Evolutionary conservation across 495 filamentous ascomycete genomes (phyloP).

Genomic region (Penicillium tannophilum): DNA sequence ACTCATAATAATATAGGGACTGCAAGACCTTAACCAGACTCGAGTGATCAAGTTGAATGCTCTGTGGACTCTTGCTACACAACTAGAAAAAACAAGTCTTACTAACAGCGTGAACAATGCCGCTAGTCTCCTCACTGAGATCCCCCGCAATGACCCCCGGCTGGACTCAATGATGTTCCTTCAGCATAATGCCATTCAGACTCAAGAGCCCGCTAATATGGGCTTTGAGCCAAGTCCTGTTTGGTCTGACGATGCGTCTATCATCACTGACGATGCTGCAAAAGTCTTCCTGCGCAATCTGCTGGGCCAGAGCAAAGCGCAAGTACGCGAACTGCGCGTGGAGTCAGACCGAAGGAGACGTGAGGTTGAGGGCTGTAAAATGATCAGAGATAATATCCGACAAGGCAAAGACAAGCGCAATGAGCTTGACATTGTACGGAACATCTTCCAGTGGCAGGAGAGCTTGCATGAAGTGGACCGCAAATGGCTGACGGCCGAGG

Average conservation of each 20-base stretch:
- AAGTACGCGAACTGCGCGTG: conserved; percentile 73
- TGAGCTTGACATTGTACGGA: conserved; percentile 75
- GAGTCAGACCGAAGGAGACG: conserved; percentile 81
- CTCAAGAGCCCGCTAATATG: conserved; percentile 81
- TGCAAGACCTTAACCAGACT: conserved; percentile 91
- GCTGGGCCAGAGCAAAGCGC: conserved; percentile 83
- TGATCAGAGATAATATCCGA: conserved; percentile 69
- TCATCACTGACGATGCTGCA: conserved; percentile 79
- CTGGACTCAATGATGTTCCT: conserved; percentile 98
- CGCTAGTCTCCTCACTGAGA: conserved; percentile 71
- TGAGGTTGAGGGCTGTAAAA: conserved; percentile 76
- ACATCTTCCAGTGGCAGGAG: conserved; percentile 79
- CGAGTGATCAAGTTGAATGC: conserved; percentile 78
- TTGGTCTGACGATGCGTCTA: conserved; percentile 90
- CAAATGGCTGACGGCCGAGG: conserved; percentile 81
- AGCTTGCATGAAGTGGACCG: conserved; percentile 84
- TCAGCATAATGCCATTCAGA: conserved; percentile 79
- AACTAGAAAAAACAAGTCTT: conserved; percentile 75
- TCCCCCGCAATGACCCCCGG: conserved; percentile 82
- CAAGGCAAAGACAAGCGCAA: conserved; percentile 83
- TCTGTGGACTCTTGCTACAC: conserved; percentile 77
- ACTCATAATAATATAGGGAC: conserved; percentile 46
- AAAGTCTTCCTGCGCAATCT: conserved; percentile 92
- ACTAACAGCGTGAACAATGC: conserved; percentile 70
- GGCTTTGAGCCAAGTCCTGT: conserved; percentile 93